Percentiles rank a stretch among this genome's conserved stretches.
Conservation (phyloP, 225 moss, liverwort and hornwort species). For the Takakia lepidozioides region DNA sequence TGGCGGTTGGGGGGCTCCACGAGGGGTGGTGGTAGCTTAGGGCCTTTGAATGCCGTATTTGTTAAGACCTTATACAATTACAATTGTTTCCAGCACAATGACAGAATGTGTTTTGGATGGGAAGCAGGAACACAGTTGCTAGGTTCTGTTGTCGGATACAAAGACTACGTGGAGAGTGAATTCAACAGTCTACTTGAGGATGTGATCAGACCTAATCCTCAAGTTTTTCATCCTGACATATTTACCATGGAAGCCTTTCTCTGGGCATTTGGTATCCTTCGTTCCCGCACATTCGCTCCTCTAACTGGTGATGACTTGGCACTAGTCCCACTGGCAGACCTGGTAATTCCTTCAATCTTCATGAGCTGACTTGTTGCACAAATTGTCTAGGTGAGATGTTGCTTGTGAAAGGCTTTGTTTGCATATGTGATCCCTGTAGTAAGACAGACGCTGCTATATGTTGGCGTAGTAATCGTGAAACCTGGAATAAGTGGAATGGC, state of each 20-base stretch:
- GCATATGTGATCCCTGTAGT: no score
- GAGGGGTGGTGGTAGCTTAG: no score
- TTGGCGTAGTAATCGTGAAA: neutral
- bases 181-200: conserved; percentile 41
- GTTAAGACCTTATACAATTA: no score
- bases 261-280: conserved; percentile 85
- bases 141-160: conserved; percentile 59
- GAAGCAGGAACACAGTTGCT: conserved; percentile 66
- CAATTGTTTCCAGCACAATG: no score
- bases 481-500: neutral
- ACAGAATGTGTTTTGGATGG: no score
- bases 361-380: neutral
- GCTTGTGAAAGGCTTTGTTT: neutral
- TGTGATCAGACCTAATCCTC: conserved; percentile 27
- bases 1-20: no score
- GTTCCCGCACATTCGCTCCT: conserved; percentile 82
- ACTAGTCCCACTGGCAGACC: conserved; percentile 84
- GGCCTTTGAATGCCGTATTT: no score
- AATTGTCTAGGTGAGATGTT: no score
- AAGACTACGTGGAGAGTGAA: conserved; percentile 69
- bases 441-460: no score
- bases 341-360: conserved; percentile 14
- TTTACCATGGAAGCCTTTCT: conserved; percentile 66
- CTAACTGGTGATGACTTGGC: conserved; percentile 78
- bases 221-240: conserved; percentile 37